A percentile compares a stretch with the other conserved stretches of the same genome.
Conservation (phyloP, 192 early-diverging fungal species). For the Kappamyces sp. region DNA sequence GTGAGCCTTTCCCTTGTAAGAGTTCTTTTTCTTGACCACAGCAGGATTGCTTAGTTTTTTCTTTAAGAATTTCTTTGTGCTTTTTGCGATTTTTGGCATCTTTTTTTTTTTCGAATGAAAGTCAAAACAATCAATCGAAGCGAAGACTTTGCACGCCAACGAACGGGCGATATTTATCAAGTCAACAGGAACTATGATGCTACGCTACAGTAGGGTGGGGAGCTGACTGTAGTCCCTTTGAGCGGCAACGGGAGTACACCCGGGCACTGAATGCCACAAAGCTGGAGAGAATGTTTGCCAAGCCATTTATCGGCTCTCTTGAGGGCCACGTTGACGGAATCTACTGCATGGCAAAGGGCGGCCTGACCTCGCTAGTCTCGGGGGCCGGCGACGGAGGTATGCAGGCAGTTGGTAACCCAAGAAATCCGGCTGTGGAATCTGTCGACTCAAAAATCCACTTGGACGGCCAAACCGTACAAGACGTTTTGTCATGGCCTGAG, state of each 20-base stretch:
- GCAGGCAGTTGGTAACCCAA: slow-evolving; percentile 6
- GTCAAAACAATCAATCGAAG: slow-evolving; percentile 88
- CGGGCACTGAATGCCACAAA: slow-evolving; percentile 92
- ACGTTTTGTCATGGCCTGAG: slow-evolving; percentile 84
- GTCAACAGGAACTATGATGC: slow-evolving; percentile 86
- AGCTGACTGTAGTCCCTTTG: slow-evolving; percentile 57
- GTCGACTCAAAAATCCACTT: slow-evolving; percentile 65
- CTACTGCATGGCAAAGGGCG: slow-evolving; percentile 85
- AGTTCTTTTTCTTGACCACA: background rate
- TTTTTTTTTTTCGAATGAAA: slow-evolving; percentile 54
- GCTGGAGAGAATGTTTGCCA: slow-evolving; percentile 91
- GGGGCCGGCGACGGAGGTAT: slow-evolving; percentile 90
- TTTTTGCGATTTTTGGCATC: slow-evolving; percentile 62
- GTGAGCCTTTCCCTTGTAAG: slow-evolving; percentile 31
- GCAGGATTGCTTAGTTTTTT: slow-evolving; percentile 59
- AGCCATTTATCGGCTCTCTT: slow-evolving; percentile 89
- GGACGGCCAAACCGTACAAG: slow-evolving; percentile 68
- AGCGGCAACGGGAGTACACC: slow-evolving; percentile 90
- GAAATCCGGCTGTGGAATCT: slow-evolving; percentile 91
- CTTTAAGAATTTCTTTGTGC: slow-evolving; percentile 73
- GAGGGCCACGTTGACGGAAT: slow-evolving; percentile 93
- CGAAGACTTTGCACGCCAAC: slow-evolving; percentile 69
- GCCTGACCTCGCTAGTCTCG: slow-evolving; percentile 74
- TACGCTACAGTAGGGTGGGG: slow-evolving; percentile 46
- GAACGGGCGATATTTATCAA: slow-evolving; percentile 79